Base-by-base conservation (phyloP, 2,329 filamentous ascomycete genomes). In the Neospermospora avenae region DNA sequence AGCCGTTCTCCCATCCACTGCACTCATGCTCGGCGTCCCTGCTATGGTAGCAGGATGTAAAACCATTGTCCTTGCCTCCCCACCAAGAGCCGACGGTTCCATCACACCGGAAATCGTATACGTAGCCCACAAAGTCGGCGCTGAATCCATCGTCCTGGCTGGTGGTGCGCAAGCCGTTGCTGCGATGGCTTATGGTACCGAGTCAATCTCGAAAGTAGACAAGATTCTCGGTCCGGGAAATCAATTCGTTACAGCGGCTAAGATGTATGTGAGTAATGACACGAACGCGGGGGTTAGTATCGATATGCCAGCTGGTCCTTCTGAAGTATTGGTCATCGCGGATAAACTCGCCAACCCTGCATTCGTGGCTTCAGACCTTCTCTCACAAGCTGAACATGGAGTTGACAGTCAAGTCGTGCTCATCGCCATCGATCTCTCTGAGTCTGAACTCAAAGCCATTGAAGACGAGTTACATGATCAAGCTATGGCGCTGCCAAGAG, bases 151-250 rank as follows among this genome's bases (percentile, higher is more conserved):
- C 68, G 93, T 99, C 4, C 84, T 99, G 25, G 95, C 95, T 11
- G 95, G 95, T 63, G 95, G 95, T 63, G 95, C 93, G 0, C 95
- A 99, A 77, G 95, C 95, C 45, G 87, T 99, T 39, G 95, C 93
- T 20, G 95, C 95, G 51, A 89, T 99, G 88, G 95, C 95, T 2
- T 99, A 99, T 77, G 95, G 95, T 51, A 99, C 95, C 0, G 89
- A 97, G 76, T 93, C 87, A 68, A 86, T 99, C 54, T 90, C 81
- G 75, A 99, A 99, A 79, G 95, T 99, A 7, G 95, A 99, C 81
- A 99, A 99, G 84, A 97, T 99, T 68, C 85, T 98, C 13, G 95
- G 95, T 0, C 95, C 95, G 2, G 95, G 95, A 37, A 99, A 99
- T 77, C 95, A 98, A 75, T 99, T 98, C 72, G 95, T 99, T 42